phyloP scores from a whole-genome alignment of 2,329 filamentous ascomycete genomes.

The Alternaria solani region DNA sequence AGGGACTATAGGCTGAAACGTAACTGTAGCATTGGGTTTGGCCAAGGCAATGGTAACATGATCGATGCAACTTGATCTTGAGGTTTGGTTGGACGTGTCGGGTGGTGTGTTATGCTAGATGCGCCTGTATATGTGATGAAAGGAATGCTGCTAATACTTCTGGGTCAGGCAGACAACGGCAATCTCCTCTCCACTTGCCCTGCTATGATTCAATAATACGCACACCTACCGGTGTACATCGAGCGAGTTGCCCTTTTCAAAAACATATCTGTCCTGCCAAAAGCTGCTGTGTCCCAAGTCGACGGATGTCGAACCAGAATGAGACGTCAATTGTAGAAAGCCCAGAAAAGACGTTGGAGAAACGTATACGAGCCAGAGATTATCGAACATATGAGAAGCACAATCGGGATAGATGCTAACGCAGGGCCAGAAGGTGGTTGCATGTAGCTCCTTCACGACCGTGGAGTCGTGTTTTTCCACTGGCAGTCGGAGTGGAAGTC shows the following conservation, averaged over 20 bases:
- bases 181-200: background rate
- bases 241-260: background rate
- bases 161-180: background rate
- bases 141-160: background rate
- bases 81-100: constrained; percentile 35
- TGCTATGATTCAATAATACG: background rate
- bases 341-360: background rate
- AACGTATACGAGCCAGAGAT: background rate
- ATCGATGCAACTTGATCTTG: constrained; percentile 45
- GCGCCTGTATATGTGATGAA: background rate
- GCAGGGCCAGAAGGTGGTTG: background rate
- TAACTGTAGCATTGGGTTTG: constrained; percentile 52
- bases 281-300: background rate
- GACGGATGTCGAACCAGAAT: background rate
- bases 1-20: constrained; percentile 64
- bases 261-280: background rate
- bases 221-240: background rate
- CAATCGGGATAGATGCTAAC: background rate
- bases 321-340: background rate
- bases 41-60: constrained; percentile 49
- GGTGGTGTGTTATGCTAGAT: constrained; percentile 37
- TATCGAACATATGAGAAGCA: background rate
- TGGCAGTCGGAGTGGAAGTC: background rate
- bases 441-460: background rate
- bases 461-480: background rate